Evolutionary conservation across 805 yeast species (phyloP).

Genomic region (Saturnispora sekii): DNA sequence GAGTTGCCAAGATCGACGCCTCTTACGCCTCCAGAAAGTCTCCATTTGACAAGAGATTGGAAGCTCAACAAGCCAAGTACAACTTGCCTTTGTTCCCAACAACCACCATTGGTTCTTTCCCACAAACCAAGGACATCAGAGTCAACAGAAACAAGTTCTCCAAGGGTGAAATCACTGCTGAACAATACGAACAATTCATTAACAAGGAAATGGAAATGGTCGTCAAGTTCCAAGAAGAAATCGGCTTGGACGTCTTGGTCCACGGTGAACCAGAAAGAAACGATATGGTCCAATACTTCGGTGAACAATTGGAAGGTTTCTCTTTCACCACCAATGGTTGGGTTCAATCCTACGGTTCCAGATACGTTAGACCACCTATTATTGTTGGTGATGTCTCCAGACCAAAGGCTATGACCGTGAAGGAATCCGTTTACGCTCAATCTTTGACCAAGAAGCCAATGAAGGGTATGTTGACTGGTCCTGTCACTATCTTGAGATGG

Average conservation of each 20-base stretch:
- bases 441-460: slow-evolving; percentile 90
- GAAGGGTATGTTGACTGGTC: slow-evolving; percentile 99
- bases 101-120: slow-evolving; percentile 99
- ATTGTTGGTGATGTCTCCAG: slow-evolving; percentile 98
- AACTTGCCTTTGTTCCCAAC: slow-evolving; percentile 99
- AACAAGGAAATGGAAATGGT: slow-evolving; percentile 93
- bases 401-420: slow-evolving; percentile 97
- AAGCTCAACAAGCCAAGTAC: slow-evolving; percentile 75
- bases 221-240: slow-evolving; percentile 98
- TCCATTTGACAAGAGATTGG: slow-evolving; percentile 80
- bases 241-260: slow-evolving; percentile 95
- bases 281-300: slow-evolving; percentile 99
- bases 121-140: slow-evolving; percentile 99
- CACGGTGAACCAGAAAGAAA: slow-evolving; percentile 99
- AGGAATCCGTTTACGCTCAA: slow-evolving; percentile 99
- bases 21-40: slow-evolving; percentile 75
- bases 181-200: slow-evolving; percentile 93
- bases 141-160: slow-evolving; percentile 95
- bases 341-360: slow-evolving; percentile 99
- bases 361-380: slow-evolving; percentile 99
- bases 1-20: slow-evolving; percentile 70
- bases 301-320: slow-evolving; percentile 97
- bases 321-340: slow-evolving; percentile 99
- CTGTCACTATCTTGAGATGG: slow-evolving; percentile 99
- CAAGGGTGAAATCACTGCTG: slow-evolving; percentile 93